Percentiles rank a stretch among this genome's conserved stretches.
phyloP scores from a whole-genome alignment of 2,329 filamentous ascomycete species.

The Phyllosticta paracitricarpa region DNA sequence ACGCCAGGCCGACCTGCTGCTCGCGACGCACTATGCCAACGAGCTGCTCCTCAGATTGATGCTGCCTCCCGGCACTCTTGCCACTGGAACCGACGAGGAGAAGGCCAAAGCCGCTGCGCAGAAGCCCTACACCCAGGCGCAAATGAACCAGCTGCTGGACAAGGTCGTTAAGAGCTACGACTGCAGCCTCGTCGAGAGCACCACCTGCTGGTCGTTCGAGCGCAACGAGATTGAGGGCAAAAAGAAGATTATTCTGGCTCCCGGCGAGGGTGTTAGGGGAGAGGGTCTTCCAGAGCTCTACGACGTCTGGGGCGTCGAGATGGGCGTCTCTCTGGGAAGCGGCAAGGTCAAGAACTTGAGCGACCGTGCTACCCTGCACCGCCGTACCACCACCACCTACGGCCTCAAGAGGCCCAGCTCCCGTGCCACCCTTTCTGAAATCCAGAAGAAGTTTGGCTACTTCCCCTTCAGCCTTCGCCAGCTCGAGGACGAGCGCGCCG shows the following conservation, averaged over 20 bases:
- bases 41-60: conserved; percentile 87
- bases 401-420: conserved; percentile 85
- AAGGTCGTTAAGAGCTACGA: conserved; percentile 88
- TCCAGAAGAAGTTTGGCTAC: conserved; percentile 92
- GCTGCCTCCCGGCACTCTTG: conserved; percentile 78
- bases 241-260: conserved; percentile 95
- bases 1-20: conserved; percentile 73
- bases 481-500: conserved; percentile 90
- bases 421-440: conserved; percentile 83
- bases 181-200: conserved; percentile 91
- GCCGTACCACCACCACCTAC: conserved; percentile 85
- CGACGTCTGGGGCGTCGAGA: conserved; percentile 96
- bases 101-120: conserved; percentile 75
- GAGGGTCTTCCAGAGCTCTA: conserved; percentile 81
- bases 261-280: conserved; percentile 77
- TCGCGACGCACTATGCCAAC: conserved; percentile 91
- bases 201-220: conserved; percentile 92
- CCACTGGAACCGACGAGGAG: conserved; percentile 80
- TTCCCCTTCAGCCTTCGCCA: conserved; percentile 98
- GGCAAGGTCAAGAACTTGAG: conserved; percentile 92
- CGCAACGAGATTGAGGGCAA: conserved; percentile 95
- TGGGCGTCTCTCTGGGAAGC: conserved; percentile 79
- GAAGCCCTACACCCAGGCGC: conserved; percentile 74
- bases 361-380: conserved; percentile 83
- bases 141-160: conserved; percentile 80